These are phyloP conservation scores for Trichoderma atroviride DNA, from an alignment of 2,329 filamentous ascomycete species.

Conservation along the genomic window DNA sequence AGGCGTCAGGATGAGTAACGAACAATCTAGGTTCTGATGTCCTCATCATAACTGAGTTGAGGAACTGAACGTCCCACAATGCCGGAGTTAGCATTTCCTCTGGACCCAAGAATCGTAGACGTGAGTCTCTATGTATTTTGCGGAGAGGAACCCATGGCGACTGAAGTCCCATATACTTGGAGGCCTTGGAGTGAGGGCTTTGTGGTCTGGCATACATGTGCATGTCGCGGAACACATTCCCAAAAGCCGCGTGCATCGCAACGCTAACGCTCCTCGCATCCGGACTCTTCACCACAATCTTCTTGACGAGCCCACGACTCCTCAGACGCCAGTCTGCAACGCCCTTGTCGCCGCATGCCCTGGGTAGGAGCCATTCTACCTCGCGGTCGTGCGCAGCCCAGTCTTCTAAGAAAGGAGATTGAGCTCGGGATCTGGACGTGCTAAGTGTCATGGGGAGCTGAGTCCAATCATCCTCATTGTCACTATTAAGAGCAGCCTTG, in stretches of 20 bases:
- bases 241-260: conserved; percentile 65
- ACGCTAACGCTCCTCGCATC: conserved; percentile 70
- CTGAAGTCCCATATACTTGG: conserved; percentile 61
- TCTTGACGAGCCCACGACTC: conserved; percentile 72
- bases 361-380: conserved; percentile 67
- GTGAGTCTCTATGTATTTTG: conserved; percentile 74
- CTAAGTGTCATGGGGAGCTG: conserved; percentile 55
- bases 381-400: conserved; percentile 50
- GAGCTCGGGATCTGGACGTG: conserved; percentile 48
- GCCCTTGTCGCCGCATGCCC: conserved; percentile 66
- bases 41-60: conserved; percentile 74
- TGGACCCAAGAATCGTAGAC: conserved; percentile 69
- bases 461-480: conserved; percentile 56
- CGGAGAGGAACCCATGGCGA: conserved; percentile 75
- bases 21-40: conserved; percentile 69
- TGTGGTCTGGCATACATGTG: conserved; percentile 38
- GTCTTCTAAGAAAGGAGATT: conserved; percentile 52
- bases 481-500: conserved; percentile 40
- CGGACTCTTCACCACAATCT: conserved; percentile 61
- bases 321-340: conserved; percentile 70
- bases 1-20: conserved; percentile 74
- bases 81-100: conserved; percentile 74
- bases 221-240: conserved; percentile 54
- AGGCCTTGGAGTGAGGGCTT: conserved; percentile 36
- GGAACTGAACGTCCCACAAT: conserved; percentile 71